A percentile compares a stretch with the other conserved stretches of the same genome.
phyloP scores from a whole-genome alignment of 129 eudicot species.

The Scalesia atractyloides region DNA sequence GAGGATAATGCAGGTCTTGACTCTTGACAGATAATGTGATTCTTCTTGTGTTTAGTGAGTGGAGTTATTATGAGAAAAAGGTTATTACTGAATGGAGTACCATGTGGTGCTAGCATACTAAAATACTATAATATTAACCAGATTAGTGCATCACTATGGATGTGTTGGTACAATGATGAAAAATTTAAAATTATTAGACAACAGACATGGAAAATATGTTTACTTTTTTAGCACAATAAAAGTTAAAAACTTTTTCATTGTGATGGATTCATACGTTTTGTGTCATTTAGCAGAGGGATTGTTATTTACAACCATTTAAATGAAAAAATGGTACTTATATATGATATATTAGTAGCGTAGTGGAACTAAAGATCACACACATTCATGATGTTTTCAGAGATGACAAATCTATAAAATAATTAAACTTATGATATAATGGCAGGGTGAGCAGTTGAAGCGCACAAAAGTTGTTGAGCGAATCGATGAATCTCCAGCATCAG shows the following conservation, averaged over 20 bases:
- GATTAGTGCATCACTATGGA: conserved; percentile 13
- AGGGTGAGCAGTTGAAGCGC: conserved; percentile 77
- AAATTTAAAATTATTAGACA: background rate
- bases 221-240: background rate
- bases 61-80: conserved; percentile 6
- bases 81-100: background rate
- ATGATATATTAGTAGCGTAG: background rate
- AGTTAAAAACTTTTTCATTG: background rate
- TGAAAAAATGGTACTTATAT: background rate
- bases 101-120: conserved; percentile 10
- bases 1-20: conserved; percentile 5
- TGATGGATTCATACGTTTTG: conserved; percentile 6
- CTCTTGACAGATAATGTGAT: conserved; percentile 6
- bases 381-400: conserved; percentile 2
- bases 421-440: conserved; percentile 17
- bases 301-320: background rate
- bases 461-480: conserved; percentile 35
- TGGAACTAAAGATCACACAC: background rate
- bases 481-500: conserved; percentile 44
- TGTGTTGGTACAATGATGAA: conserved; percentile 5
- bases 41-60: conserved; percentile 8
- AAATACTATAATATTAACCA: background rate
- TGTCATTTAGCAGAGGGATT: background rate
- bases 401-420: background rate
- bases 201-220: background rate